Base-by-base conservation (phyloP, 768 basidiomycete species). In the Serendipita sp. region DNA sequence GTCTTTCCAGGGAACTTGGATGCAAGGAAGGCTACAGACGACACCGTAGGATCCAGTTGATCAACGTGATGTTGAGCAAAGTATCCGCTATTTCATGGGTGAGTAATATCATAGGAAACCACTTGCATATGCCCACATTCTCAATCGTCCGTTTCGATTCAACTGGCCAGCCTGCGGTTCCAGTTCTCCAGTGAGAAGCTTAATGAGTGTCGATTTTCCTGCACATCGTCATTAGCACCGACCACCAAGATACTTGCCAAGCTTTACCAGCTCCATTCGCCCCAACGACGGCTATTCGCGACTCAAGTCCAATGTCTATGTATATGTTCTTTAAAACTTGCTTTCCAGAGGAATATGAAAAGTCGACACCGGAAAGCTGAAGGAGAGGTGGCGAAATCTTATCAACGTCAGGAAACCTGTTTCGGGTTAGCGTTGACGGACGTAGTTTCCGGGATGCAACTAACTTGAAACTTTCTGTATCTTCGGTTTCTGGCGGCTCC, bases 21-120 rank as follows among this genome's bases (percentile, higher is more conserved):
- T 13, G 91, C 91, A 35, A 99, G 77, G 77, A 96, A 97, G 70
- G 90, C 88, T 8, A 98, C 96, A 0, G 95, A 90, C n/a, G 85
- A 86, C 83, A 96, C 81, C 2, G 79, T 79, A 1, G 91, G 85
- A 46, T 83, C 80, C 65, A 99, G 81, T 23, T 88, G 85, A 73
- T 99, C 96, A 60, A 99, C 89, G 73, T 98, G 96, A 72, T 96
- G 91, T 69, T 91, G 89, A n/a, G 89, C 88, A 73, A 92, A 93
- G 77, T 93, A 90, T 3, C 86, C 89, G 66, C 91, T 93, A 73
- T 28, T 44, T 3, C 1, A 16, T 34, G 41, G 36, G 64, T 68
- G 60, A 68, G 63, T 34, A 65, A 35, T 16, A 44, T 45, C 30
- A n/a, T 28, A 41, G 8, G 54, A 64, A 45, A 48, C 62, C 18